A percentile compares a stretch with the other conserved stretches of the same genome.
These are phyloP conservation scores for Microbotryum saponariae DNA, from an alignment of 1,284 basidiomycete species.

Conservation along the genomic window DNA sequence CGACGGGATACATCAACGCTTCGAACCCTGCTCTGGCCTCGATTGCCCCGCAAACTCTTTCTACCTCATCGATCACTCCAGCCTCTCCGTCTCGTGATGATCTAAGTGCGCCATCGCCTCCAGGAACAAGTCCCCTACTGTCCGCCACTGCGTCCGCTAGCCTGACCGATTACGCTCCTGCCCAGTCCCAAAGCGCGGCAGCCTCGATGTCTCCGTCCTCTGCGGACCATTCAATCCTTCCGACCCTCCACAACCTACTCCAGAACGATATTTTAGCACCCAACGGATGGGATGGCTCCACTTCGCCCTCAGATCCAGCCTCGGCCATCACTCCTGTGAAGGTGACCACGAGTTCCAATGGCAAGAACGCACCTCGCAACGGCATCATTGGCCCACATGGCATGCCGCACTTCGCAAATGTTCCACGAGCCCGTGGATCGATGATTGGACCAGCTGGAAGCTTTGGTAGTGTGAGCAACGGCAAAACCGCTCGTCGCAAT, in stretches of 20 bases:
- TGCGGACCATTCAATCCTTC: background rate
- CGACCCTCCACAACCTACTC: constrained; percentile 28
- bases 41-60: background rate
- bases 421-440: constrained; percentile 1
- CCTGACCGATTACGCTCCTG: no score
- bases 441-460: background rate
- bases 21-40: background rate
- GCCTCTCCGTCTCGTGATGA: background rate
- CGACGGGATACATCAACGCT: background rate
- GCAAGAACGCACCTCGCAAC: background rate
- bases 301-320: background rate
- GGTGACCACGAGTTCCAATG: background rate
- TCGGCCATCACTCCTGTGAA: background rate
- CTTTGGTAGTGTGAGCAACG: background rate
- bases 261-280: constrained; percentile 13
- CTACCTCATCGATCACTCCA: background rate
- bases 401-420: background rate
- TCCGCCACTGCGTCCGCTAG: no score
- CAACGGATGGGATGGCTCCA: background rate
- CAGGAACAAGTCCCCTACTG: constrained; percentile 2
- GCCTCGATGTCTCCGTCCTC: no score
- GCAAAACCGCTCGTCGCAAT: background rate
- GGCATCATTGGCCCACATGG: background rate
- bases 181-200: no score
- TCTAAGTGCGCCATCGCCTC: background rate